Conservation (phyloP, 306 rosid species). For the Vicia sativa region DNA sequence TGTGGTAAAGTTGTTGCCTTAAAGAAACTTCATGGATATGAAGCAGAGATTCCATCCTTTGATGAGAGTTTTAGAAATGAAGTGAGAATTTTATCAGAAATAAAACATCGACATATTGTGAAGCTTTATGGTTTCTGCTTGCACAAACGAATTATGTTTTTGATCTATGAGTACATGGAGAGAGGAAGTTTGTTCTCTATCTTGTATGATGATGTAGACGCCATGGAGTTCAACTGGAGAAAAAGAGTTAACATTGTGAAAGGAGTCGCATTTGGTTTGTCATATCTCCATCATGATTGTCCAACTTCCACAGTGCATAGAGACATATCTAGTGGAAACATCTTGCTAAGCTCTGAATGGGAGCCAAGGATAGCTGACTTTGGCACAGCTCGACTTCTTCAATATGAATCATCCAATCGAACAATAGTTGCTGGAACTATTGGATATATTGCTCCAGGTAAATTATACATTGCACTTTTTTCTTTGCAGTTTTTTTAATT, state of each 20-base stretch:
- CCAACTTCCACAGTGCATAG: constrained; percentile 27
- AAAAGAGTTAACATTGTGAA: constrained; percentile 30
- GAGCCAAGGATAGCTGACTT: constrained; percentile 13
- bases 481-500: no score
- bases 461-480: no score
- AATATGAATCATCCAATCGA: constrained; percentile 19
- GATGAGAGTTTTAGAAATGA: constrained; percentile 36
- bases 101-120: constrained; percentile 25
- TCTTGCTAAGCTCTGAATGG: constrained; percentile 25
- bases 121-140: constrained; percentile 34
- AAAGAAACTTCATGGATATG: constrained; percentile 30
- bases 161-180: constrained; percentile 32
- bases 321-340: constrained; percentile 18
- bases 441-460: constrained; percentile 31
- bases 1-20: constrained; percentile 30
- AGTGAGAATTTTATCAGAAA: constrained; percentile 11
- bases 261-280: constrained; percentile 33
- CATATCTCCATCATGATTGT: constrained; percentile 35
- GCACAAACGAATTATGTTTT: constrained; percentile 29
- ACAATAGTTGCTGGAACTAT: constrained; percentile 35
- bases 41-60: background rate
- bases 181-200: constrained; percentile 33
- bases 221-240: constrained; percentile 20
- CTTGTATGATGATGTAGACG: constrained; percentile 5
- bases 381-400: constrained; percentile 16